These are phyloP conservation scores for Coemansia sp. DNA, from an alignment of 192 early-diverging fungal genomes.

Conservation along the genomic window DNA sequence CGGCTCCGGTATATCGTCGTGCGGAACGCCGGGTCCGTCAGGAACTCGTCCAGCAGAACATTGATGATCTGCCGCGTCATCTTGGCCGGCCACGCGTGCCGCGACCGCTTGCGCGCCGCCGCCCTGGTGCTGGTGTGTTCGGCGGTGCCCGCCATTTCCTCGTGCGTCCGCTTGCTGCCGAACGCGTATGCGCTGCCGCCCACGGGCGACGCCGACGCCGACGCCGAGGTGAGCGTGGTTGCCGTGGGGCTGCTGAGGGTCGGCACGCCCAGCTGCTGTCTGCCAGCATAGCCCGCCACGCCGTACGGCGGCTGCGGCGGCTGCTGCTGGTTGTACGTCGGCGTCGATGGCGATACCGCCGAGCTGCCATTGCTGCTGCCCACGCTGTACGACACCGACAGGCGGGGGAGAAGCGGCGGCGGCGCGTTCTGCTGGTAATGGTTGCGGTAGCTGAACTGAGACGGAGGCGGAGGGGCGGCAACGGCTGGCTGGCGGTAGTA, in stretches of 20 bases:
- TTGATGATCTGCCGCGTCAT: slow-evolving; percentile 51
- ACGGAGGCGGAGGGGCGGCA: not conserved
- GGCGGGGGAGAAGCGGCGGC: slow-evolving; percentile 5
- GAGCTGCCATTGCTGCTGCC: slow-evolving; percentile 4
- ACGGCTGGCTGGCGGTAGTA: not conserved
- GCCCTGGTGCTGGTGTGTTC: too few relatives aligned
- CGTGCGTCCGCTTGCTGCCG: not conserved
- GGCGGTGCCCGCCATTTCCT: not conserved
- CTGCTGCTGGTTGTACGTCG: not conserved
- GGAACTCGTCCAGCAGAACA: slow-evolving; percentile 50
- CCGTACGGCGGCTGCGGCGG: not conserved
- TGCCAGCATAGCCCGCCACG: not conserved
- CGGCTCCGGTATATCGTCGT: slow-evolving; percentile 54
- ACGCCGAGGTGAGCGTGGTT: not conserved
- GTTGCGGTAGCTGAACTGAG: slow-evolving; percentile 8
- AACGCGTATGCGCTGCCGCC: not conserved
- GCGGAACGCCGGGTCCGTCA: slow-evolving; percentile 31
- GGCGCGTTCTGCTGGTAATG: slow-evolving; percentile 10
- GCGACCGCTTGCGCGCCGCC: slow-evolving; percentile 46
- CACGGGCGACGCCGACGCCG: not conserved
- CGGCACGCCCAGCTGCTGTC: not conserved
- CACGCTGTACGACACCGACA: not conserved
- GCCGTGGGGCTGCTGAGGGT: not conserved
- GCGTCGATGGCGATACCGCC: not conserved
- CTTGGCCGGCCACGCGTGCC: slow-evolving; percentile 45